Percentiles rank a stretch among this genome's conserved stretches.
These are phyloP conservation scores for Aspergillus eucalypticola DNA, from an alignment of 2,329 filamentous ascomycete species.

Conservation along the genomic window DNA sequence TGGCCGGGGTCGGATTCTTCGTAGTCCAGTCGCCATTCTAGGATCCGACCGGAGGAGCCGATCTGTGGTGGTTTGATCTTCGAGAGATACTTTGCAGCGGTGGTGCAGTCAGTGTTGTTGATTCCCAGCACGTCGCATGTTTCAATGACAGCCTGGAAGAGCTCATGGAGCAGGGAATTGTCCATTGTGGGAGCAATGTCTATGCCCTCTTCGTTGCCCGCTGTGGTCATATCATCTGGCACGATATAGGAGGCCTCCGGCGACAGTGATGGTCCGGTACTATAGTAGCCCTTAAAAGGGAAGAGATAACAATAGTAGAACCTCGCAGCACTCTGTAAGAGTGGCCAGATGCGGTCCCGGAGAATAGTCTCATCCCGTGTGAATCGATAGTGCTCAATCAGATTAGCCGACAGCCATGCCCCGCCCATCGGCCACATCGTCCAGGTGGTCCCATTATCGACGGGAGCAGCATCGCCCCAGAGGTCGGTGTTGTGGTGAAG, in stretches of 20 bases:
- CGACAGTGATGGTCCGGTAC: conserved; percentile 20
- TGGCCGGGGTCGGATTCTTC: conserved; percentile 49
- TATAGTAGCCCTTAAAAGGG: conserved; percentile 7
- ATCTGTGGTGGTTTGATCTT: conserved; percentile 20
- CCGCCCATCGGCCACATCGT: conserved; percentile 44
- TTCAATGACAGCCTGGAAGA: conserved; percentile 25
- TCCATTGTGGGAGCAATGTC: conserved; percentile 47
- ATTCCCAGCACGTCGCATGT: not conserved
- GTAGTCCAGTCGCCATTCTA: conserved; percentile 39
- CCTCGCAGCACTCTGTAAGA: conserved; percentile 14
- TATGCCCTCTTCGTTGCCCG: conserved; percentile 3
- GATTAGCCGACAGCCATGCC: conserved; percentile 61
- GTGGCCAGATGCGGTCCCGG: conserved; percentile 13
- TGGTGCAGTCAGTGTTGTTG: conserved; percentile 9
- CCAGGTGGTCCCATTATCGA: conserved; percentile 43
- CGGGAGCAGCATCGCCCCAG: conserved; percentile 57
- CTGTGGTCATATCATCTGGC: conserved; percentile 3
- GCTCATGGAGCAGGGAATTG: conserved; percentile 43
- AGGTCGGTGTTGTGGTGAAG: conserved; percentile 59
- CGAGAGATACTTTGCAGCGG: not conserved
- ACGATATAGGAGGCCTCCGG: conserved; percentile 23
- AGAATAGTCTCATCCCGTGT: conserved; percentile 30
- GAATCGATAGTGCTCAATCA: conserved; percentile 60
- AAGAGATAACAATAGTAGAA: conserved; percentile 17
- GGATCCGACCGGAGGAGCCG: conserved; percentile 28